Evolutionary conservation across 225 moss, liverwort and hornwort genomes (phyloP).

Genomic region (Bryoerythrophyllum caledonicum): DNA sequence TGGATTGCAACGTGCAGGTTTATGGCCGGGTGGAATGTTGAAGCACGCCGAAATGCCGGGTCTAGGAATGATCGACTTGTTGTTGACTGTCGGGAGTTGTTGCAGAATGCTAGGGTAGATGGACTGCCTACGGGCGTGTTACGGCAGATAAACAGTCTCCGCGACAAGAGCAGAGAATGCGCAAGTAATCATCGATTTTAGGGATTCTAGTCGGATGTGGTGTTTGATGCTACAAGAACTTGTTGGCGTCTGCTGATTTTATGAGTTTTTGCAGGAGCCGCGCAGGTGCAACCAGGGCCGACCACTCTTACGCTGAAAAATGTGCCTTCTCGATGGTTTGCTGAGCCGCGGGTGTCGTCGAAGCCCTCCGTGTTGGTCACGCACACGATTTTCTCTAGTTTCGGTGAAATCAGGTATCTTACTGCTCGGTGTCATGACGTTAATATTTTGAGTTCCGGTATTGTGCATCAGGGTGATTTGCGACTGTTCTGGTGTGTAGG

Average conservation of each 20-base stretch:
- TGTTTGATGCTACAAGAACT: conserved; percentile 17
- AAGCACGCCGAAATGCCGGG: neutral
- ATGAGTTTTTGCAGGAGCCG: conserved; percentile 24
- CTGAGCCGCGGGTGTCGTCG: conserved; percentile 64
- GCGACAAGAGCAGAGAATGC: neutral
- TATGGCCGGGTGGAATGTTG: neutral
- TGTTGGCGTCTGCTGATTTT: neutral
- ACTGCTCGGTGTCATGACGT: neutral
- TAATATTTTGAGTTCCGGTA: conserved; percentile 7
- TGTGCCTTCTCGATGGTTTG: conserved; percentile 64
- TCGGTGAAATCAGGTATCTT: conserved; percentile 58
- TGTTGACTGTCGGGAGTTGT: neutral
- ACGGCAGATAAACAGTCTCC: neutral
- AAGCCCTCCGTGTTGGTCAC: conserved; percentile 70
- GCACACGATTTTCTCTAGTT: conserved; percentile 64
- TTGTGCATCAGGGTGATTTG: conserved; percentile 19
- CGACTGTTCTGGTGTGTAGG: conserved; percentile 33
- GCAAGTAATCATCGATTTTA: neutral
- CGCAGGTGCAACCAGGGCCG: conserved; percentile 43
- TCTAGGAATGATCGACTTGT: neutral
- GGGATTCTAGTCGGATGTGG: conserved; percentile 12
- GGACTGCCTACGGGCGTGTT: neutral
- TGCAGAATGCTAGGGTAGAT: neutral
- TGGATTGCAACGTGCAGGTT: conserved; percentile 11
- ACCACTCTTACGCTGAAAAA: conserved; percentile 55